Base-by-base conservation (phyloP, 164 flowering plant species). In the Stephania cephalantha region DNA sequence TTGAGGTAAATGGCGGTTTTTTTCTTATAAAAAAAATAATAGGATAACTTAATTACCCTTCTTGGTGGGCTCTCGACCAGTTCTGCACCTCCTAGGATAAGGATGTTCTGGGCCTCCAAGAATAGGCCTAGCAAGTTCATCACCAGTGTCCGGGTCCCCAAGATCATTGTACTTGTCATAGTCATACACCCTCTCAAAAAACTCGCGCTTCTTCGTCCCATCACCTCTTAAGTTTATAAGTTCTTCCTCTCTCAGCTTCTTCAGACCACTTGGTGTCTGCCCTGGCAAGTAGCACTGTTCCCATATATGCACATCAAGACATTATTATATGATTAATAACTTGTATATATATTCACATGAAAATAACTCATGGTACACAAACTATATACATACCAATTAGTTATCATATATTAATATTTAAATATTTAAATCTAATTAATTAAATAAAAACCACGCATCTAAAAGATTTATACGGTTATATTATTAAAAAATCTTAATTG, bases 271-370 rank as follows among this genome's bases (percentile, higher is more conserved):
- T 58, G 78, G 78, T 15, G 78, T 75, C 20, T 92, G 18, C 7
- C 81, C 80, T 75, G 95, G 95, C 82, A 92, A 74, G 74, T 86
- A 91, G 17, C 89, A 84, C 93, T 92, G 86, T 68, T 1, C 58
- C 46, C 25, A 25, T 25, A 25, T 25, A 61, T 25, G 17, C 42
- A 30, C 25, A 31, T 29, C 11, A 46, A 67, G 9, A 9, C 30
- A 22, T 25, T 25, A 25, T 25, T 25, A 25, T 25, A 25, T 25
- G 25, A 25, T 25, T 25, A 25, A 25, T 25, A 25, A 25, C 25
- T 25, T 25, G 25, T 25, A 25, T 25, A 25, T 25, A 25, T 25
- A 25, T 25, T 25, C 25, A 25, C 25, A 25, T 25, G 25, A 25
- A 25, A 25, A 25, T 25, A 25, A 25, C 25, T 25, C 25, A 25